Conservation (phyloP, 805 yeast genomes). For the Candida vaughaniae region DNA sequence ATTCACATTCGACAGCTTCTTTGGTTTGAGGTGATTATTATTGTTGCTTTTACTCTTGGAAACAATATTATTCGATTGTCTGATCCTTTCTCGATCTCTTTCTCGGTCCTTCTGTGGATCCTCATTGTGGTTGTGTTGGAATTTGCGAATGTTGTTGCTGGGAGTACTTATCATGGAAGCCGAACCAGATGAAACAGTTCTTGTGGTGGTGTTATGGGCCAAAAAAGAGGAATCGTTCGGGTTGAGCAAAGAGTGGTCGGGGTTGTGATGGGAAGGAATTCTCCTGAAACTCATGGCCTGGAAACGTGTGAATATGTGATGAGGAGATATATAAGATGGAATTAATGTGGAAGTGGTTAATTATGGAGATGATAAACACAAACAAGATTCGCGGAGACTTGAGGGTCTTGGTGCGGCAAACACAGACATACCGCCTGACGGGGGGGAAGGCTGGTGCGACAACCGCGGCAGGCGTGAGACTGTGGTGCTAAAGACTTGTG, state of each 20-base stretch:
- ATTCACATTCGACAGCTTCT: conserved; percentile 24
- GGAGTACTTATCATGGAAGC: conserved; percentile 41
- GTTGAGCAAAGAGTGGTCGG: conserved; percentile 15
- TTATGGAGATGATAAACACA: too few species aligned
- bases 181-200: conserved; percentile 38
- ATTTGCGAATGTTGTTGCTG: conserved; percentile 37
- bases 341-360: too few species aligned
- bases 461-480: too few species aligned
- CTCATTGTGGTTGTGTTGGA: conserved; percentile 19
- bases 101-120: conserved; percentile 4
- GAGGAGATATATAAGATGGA: too few species aligned
- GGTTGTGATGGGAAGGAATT: conserved; percentile 15
- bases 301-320: neutral
- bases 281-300: conserved; percentile 12
- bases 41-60: conserved; percentile 8
- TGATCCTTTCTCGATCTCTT: conserved; percentile 6
- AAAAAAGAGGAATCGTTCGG: conserved; percentile 17
- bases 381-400: too few species aligned
- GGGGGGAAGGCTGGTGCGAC: too few species aligned
- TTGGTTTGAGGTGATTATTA: conserved; percentile 8
- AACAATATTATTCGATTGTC: conserved; percentile 8
- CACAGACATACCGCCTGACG: too few species aligned
- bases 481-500: too few species aligned
- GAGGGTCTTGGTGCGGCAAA: neutral
- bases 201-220: conserved; percentile 16